Conservation (phyloP, 108 stramenopile genomes). For the Epithemia pelagica region DNA sequence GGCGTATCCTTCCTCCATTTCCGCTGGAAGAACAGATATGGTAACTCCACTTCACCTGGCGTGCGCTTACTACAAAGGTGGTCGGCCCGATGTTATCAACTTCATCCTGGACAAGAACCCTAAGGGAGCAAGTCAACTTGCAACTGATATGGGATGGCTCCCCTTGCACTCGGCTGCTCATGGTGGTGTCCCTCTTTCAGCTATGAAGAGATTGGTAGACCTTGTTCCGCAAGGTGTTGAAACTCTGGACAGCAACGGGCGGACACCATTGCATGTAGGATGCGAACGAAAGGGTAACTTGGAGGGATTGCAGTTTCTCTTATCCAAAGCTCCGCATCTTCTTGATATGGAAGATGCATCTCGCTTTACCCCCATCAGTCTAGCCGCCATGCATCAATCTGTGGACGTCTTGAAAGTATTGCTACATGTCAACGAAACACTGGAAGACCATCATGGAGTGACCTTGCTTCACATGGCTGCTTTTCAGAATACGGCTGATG, state of each 20-base stretch:
- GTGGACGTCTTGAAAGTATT: not conserved
- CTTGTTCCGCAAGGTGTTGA: not conserved
- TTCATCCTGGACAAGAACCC: not conserved
- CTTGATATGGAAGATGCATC: not conserved
- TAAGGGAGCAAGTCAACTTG: not conserved
- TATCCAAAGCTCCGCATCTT: not conserved
- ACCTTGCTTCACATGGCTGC: not conserved
- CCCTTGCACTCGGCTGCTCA: not conserved
- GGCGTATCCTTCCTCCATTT: constrained; percentile 37
- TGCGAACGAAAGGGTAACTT: not conserved
- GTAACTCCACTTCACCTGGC: not conserved
- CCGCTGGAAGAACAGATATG: not conserved
- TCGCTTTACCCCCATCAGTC: not conserved
- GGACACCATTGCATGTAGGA: not conserved
- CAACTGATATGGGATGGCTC: not conserved
- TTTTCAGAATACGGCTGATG: not conserved
- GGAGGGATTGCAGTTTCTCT: not conserved
- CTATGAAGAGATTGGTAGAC: not conserved
- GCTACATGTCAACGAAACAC: not conserved
- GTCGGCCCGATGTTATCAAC: not conserved
- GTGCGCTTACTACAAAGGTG: not conserved
- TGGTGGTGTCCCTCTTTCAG: not conserved
- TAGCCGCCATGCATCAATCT: not conserved
- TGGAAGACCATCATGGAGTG: not conserved
- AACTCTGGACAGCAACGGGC: not conserved